phyloP scores from a whole-genome alignment of 2,329 filamentous ascomycete genomes.

The Apiospora malaysiana region DNA sequence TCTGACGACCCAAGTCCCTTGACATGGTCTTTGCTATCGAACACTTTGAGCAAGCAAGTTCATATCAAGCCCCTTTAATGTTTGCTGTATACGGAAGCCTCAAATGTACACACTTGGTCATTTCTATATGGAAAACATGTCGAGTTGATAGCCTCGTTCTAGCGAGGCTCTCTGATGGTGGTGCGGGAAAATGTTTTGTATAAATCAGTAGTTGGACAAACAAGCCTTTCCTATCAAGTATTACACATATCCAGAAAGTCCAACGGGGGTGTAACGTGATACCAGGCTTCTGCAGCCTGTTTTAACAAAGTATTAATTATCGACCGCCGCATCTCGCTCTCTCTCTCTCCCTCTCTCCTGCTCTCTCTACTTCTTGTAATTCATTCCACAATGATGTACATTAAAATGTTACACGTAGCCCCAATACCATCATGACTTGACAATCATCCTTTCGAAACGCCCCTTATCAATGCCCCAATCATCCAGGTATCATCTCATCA shows the following conservation, averaged over 20 bases:
- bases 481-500: constrained; percentile 1
- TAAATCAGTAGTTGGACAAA: not conserved
- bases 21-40: not conserved
- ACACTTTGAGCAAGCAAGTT: not conserved
- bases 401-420: constrained; percentile 23
- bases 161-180: not conserved
- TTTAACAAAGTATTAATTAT: not conserved
- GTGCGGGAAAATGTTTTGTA: not conserved
- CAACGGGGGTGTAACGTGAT: not conserved
- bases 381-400: constrained; percentile 6
- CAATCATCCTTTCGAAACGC: constrained; percentile 18
- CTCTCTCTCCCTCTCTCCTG: not conserved
- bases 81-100: constrained; percentile 1
- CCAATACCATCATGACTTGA: constrained; percentile 10
- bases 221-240: not conserved
- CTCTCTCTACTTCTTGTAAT: constrained; percentile 13
- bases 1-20: not conserved
- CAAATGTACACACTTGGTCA: not conserved
- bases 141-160: not conserved
- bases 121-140: not conserved
- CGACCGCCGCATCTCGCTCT: too few relatives aligned
- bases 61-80: not conserved
- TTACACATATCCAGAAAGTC: not conserved
- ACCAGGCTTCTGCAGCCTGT: constrained; percentile 12
- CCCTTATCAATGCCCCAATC: constrained; percentile 17